Evolutionary conservation across 371 early-diverging fungal species (phyloP), one percentile per base, ranked within the genome.

Genomic region (Actinomortierella ambigua): DNA sequence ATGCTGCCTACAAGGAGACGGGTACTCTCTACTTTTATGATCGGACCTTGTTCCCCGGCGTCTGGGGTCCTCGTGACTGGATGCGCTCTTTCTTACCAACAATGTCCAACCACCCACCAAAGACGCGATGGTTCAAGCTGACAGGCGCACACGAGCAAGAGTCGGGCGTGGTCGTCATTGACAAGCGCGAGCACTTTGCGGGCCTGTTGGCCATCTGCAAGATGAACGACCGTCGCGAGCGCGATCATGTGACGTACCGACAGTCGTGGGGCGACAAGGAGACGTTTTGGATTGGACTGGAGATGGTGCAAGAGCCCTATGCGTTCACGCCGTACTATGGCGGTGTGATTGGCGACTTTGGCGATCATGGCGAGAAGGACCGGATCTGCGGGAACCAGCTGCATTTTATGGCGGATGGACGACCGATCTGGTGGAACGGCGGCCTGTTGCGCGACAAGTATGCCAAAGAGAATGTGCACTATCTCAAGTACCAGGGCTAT

Each of bases 1-100:
- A 84, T 56, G 56, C 63, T 13, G 84, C 82, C 0, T 91, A 88
- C 75, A 67, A 79, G 27, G 62, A 75, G n/a, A 80, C 81, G 0
- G 88, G 91, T 17, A 78, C 87, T 0, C 56, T 90, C 2, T 89
- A 85, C 61, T 91, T 88, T 69, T 79, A 83, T 48, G 91, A 91
- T 68, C 85, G 88, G 7, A 83, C 82, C 0, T 59, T 85, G 15
- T 82, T 83, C 54, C 68, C 79, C 11, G 77, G 79, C 8, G 76
- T 71, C 52, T 55, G 75, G 2, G 60, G 59, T 2, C 79, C 82
- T 23, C 71, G 67, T 39, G 49, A 43, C 14, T 85, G 88, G 86
- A 50, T 85, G 7, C 65, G 77, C 24, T 78, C 83, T 2, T 87
- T 85, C 53, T 62, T 87, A 50, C 85, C 84, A 2, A 77, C 79